A percentile compares a stretch with the other conserved stretches of the same genome.
phyloP scores from a whole-genome alignment of 441 rosid species.

The Aquilaria agallochum region DNA sequence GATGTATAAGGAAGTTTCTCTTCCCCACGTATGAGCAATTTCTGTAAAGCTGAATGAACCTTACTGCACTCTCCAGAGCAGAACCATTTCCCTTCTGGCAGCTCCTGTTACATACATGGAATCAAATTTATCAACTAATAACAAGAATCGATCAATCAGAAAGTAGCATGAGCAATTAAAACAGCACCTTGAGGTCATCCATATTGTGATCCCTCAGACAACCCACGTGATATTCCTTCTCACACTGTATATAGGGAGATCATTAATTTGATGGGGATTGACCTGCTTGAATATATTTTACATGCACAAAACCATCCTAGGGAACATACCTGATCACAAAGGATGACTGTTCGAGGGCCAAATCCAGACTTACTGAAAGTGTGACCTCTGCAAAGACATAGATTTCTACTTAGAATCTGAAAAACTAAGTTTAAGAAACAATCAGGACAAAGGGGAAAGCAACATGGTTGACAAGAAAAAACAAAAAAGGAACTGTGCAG shows the following conservation, averaged over 20 bases:
- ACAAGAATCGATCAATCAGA: neutral
- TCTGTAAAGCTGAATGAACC: slow-evolving; percentile 52
- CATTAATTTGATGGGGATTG: slow-evolving; percentile 1
- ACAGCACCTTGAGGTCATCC: slow-evolving; percentile 71
- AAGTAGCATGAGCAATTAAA: neutral
- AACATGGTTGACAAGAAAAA: neutral
- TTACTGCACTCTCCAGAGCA: slow-evolving; percentile 60
- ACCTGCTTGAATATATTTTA: slow-evolving; percentile 3
- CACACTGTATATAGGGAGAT: slow-evolving; percentile 55
- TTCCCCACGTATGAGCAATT: slow-evolving; percentile 56
- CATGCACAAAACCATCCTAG: slow-evolving; percentile 8
- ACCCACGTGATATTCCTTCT: slow-evolving; percentile 93
- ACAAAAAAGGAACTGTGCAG: neutral
- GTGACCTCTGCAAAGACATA: slow-evolving; percentile 51
- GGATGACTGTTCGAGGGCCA: slow-evolving; percentile 77
- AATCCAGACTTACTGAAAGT: slow-evolving; percentile 62
- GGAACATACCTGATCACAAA: slow-evolving; percentile 80
- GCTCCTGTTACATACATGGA: slow-evolving; percentile 44
- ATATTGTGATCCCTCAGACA: slow-evolving; percentile 80
- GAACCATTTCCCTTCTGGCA: slow-evolving; percentile 90
- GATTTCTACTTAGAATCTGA: slow-evolving; percentile 9
- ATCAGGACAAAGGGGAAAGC: neutral
- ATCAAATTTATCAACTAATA: slow-evolving; percentile 15
- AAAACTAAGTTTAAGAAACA: slow-evolving; percentile 10
- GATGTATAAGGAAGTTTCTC: slow-evolving; percentile 62